phyloP scores from a whole-genome alignment of 2,329 filamentous ascomycete genomes.

The Calonectria pteridis region DNA sequence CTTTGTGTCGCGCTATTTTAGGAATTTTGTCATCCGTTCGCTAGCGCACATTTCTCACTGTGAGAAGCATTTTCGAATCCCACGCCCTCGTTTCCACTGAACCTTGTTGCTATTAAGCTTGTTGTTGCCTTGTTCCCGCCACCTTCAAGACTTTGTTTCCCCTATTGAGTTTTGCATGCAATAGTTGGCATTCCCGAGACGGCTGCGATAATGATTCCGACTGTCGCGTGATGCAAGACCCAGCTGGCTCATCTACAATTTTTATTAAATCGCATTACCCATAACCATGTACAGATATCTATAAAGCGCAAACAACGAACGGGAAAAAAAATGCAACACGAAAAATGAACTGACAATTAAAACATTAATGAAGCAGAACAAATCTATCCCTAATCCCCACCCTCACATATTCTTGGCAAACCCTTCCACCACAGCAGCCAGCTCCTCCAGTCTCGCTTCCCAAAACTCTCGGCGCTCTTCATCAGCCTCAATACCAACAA shows the following conservation, averaged over 20 bases:
- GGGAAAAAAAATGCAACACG: not conserved
- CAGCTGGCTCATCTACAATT: not conserved
- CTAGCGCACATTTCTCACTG: not conserved
- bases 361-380: not conserved
- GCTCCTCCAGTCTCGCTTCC: slow-evolving; percentile 41
- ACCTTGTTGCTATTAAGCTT: not conserved
- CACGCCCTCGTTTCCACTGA: not conserved
- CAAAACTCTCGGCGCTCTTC: slow-evolving; percentile 43
- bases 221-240: not conserved
- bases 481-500: slow-evolving; percentile 45
- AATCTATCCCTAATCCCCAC: slow-evolving; percentile 9
- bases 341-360: not conserved
- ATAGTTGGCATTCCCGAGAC: not conserved
- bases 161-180: not conserved
- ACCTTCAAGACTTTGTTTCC: not conserved
- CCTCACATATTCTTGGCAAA: slow-evolving; percentile 31
- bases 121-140: not conserved
- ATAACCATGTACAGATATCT: not conserved
- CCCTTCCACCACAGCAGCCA: slow-evolving; percentile 34
- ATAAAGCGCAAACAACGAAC: not conserved
- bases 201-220: not conserved
- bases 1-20: not conserved
- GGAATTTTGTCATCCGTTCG: not conserved
- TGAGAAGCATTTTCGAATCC: not conserved
- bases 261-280: not conserved